Evolutionary conservation across 768 basidiomycete species (phyloP), one percentile per base, ranked within the genome.

Genomic region (Gloeopeniophorella convolvens): DNA sequence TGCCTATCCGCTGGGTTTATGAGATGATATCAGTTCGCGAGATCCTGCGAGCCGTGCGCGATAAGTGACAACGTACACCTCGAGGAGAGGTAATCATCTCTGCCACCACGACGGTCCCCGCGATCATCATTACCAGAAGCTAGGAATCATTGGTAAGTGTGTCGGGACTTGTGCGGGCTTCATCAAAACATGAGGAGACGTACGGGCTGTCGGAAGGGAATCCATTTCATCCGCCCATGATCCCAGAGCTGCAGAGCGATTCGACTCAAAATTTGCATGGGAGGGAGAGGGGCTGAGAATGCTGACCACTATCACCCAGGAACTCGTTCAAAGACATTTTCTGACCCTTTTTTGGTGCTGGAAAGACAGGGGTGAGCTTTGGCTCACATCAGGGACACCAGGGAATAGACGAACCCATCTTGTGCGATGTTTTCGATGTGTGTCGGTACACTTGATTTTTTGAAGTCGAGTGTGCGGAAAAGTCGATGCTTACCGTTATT

Each of bases 191-290:
- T 21, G 44, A 46, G 43, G 36, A 46, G n/a, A 75, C 93, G 72
- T 72, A 98, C 95, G 95, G 63, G 91, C 94, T 60, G 81, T 86
- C 23, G 95, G 95, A 55, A 98, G 77, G 26, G 77, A 61, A 58
- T 96, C 94, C 90, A 97, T 93, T 69, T 98, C 96, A 66, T 98
- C 96, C 6, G 96, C 96, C 96, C 96, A 99, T 64, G 90, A 94
- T 62, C 92, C 95, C 45, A 89, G 71, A 45, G 82, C 90, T 92
- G 51, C 12, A 50, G 62, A 28, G 45, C 54, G 40, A 56, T 43
- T 48, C 42, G 48, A 43, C 34, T 42, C 35, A 56, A 53, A 53
- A 57, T 5, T 35, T 54, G 16, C 10, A 46, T 26, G 44, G 26
- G 47, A 52, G 47, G 46, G 62, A 60, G 60, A 33, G 50, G 47